Conservation (phyloP, 306 rosid species). For the Rosa multiflora region DNA sequence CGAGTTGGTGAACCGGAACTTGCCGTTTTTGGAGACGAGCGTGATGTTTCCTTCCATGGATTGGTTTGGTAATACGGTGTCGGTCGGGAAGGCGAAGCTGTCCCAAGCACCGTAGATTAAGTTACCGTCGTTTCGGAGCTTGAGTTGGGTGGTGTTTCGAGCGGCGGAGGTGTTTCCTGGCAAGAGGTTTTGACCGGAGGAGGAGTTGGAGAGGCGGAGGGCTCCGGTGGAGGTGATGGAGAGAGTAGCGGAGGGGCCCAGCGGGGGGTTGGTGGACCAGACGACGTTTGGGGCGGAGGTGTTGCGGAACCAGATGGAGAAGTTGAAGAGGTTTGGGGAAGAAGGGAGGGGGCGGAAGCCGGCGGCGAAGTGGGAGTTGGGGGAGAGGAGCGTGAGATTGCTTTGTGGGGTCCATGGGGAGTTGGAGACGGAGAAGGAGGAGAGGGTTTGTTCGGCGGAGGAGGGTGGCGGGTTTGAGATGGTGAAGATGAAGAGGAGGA, state of each 20-base stretch:
- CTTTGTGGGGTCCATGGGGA: constrained; percentile 53
- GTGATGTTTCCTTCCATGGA: constrained; percentile 16
- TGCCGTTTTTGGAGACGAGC: constrained; percentile 37
- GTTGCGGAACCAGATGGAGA: constrained; percentile 57
- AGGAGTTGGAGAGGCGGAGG: constrained; percentile 33
- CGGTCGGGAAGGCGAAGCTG: constrained; percentile 58
- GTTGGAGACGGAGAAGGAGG: constrained; percentile 40
- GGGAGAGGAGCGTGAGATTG: constrained; percentile 46
- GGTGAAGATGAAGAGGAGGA: constrained; percentile 27
- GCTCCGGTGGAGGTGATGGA: constrained; percentile 40
- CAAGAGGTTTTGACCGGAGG: constrained; percentile 27
- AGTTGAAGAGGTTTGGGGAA: constrained; percentile 35
- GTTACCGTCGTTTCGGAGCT: constrained; percentile 40
- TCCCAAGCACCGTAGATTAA: constrained; percentile 47
- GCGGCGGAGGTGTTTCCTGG: background rate
- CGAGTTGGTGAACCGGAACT: constrained; percentile 34
- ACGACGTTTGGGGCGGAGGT: constrained; percentile 34
- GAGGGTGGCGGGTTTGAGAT: constrained; percentile 34
- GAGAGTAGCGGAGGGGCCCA: constrained; percentile 31
- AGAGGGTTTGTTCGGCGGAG: constrained; percentile 32
- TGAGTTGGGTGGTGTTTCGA: constrained; percentile 36
- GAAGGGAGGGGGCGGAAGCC: constrained; percentile 43
- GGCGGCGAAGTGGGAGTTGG: constrained; percentile 54
- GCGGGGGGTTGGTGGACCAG: constrained; percentile 37
- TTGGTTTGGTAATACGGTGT: constrained; percentile 61